Conservation (phyloP, 345 rosid species). For the Populus pruinosa region DNA sequence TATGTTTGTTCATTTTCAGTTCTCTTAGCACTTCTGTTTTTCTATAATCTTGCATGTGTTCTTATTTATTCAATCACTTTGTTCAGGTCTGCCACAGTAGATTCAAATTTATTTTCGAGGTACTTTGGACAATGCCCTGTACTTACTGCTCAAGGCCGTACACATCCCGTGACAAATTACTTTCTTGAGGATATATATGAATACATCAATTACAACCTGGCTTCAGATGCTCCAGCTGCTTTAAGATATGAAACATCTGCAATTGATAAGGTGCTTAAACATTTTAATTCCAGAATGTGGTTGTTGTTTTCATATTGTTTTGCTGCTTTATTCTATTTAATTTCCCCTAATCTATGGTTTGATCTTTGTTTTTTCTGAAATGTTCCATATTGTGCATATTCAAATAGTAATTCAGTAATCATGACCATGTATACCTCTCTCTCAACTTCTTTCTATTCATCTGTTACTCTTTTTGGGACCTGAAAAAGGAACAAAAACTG, state of each 20-base stretch:
- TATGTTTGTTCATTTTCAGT: constrained; percentile 32
- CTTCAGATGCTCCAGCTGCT: constrained; percentile 85
- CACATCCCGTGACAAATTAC: constrained; percentile 73
- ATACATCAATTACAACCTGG: constrained; percentile 54
- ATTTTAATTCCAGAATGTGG: constrained; percentile 6
- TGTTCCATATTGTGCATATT: too few relatives aligned
- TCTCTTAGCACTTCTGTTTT: neutral
- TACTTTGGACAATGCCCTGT: constrained; percentile 91
- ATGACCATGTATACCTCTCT: neutral
- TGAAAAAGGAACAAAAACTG: neutral
- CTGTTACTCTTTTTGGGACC: neutral
- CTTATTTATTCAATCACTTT: constrained; percentile 11
- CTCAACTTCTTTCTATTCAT: neutral
- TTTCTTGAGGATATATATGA: constrained; percentile 90
- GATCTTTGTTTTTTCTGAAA: neutral
- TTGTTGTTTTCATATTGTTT: neutral
- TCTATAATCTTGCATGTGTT: constrained; percentile 3
- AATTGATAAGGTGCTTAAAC: constrained; percentile 47
- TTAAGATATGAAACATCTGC: constrained; percentile 51
- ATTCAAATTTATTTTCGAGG: constrained; percentile 71
- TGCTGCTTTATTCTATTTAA: neutral
- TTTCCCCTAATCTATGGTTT: neutral
- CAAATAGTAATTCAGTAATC: neutral
- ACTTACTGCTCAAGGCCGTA: constrained; percentile 79
- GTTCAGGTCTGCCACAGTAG: constrained; percentile 94